Percentiles rank a stretch among this genome's conserved stretches.
Evolutionary conservation across 352 stramenopile genomes (phyloP).

Genomic region (Globisporangium mamillatum): DNA sequence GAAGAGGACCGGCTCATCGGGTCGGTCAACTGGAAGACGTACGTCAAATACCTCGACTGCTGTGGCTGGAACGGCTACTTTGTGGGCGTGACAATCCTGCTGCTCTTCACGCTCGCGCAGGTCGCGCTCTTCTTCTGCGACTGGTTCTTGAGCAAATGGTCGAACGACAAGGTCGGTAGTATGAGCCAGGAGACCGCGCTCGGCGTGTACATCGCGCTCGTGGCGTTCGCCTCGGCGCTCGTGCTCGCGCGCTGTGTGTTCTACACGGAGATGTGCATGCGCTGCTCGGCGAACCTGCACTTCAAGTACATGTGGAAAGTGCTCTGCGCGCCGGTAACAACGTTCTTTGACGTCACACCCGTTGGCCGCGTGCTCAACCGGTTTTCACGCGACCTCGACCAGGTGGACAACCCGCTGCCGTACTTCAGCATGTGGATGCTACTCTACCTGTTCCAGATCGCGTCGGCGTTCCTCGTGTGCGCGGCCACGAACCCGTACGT

Average conservation of each 20-base stretch:
- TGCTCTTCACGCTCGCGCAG: conserved; percentile 41
- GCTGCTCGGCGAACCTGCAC: conserved; percentile 39
- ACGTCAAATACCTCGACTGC: conserved; percentile 48
- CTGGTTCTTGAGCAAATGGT: conserved; percentile 54
- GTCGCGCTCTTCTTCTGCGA: conserved; percentile 45
- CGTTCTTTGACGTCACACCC: conserved; percentile 21
- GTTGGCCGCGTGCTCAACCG: conserved; percentile 18
- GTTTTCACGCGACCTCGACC: conserved; percentile 46
- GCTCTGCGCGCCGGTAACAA: conserved; percentile 14
- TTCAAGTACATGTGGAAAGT: conserved; percentile 38
- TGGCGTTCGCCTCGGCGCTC: conserved; percentile 28
- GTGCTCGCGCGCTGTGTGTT: conserved; percentile 39
- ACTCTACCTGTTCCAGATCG: conserved; percentile 44
- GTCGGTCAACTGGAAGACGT: conserved; percentile 36
- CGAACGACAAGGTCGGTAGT: conserved; percentile 23
- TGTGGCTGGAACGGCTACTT: conserved; percentile 44
- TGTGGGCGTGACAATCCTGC: conserved; percentile 24
- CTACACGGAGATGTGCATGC: conserved; percentile 51
- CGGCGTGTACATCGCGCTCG: conserved; percentile 37
- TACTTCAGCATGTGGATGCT: conserved; percentile 52
- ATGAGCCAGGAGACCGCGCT: conserved; percentile 36
- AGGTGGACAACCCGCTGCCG: conserved; percentile 44
- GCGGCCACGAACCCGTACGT: conserved; percentile 43
- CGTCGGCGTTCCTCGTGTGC: conserved; percentile 40
- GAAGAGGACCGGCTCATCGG: conserved; percentile 42